Evolutionary conservation across 2,329 filamentous ascomycete species (phyloP).

Genomic region (Exophiala aquamarina): DNA sequence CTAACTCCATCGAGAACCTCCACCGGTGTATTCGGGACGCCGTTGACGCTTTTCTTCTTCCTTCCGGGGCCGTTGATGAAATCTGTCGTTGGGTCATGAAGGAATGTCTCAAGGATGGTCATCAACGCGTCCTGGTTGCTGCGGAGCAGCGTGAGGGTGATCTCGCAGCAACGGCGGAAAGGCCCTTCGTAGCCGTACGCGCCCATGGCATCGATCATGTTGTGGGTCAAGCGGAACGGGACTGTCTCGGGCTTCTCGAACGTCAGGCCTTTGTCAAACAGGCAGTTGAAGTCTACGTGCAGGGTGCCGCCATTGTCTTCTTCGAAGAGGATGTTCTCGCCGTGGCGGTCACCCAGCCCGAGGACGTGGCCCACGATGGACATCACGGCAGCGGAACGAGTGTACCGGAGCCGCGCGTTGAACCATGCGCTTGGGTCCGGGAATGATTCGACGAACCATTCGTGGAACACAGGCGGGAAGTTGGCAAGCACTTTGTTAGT

Average conservation of each 20-base stretch:
- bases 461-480: slow-evolving; percentile 81
- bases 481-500: slow-evolving; percentile 44
- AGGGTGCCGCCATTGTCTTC: slow-evolving; percentile 91
- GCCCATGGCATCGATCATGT: slow-evolving; percentile 96
- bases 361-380: slow-evolving; percentile 98
- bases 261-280: slow-evolving; percentile 96
- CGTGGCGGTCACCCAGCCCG: slow-evolving; percentile 88
- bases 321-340: slow-evolving; percentile 94
- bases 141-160: slow-evolving; percentile 78
- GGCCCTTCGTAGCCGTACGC: slow-evolving; percentile 91
- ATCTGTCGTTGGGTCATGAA: slow-evolving; percentile 95
- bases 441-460: slow-evolving; percentile 96
- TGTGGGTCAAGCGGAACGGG: slow-evolving; percentile 95
- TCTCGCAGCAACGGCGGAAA: slow-evolving; percentile 85
- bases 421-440: slow-evolving; percentile 94
- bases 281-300: slow-evolving; percentile 98
- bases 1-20: slow-evolving; percentile 88
- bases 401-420: slow-evolving; percentile 81
- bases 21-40: slow-evolving; percentile 65
- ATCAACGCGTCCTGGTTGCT: slow-evolving; percentile 95
- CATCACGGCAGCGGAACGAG: slow-evolving; percentile 94
- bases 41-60: slow-evolving; percentile 45
- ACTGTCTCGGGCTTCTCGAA: slow-evolving; percentile 94
- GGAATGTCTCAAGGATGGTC: slow-evolving; percentile 94
- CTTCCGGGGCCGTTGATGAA: slow-evolving; percentile 71